Evolutionary conservation across 495 filamentous ascomycete species (phyloP), one percentile per base, ranked within the genome.

Genomic region (Xylaria bambusicola): DNA sequence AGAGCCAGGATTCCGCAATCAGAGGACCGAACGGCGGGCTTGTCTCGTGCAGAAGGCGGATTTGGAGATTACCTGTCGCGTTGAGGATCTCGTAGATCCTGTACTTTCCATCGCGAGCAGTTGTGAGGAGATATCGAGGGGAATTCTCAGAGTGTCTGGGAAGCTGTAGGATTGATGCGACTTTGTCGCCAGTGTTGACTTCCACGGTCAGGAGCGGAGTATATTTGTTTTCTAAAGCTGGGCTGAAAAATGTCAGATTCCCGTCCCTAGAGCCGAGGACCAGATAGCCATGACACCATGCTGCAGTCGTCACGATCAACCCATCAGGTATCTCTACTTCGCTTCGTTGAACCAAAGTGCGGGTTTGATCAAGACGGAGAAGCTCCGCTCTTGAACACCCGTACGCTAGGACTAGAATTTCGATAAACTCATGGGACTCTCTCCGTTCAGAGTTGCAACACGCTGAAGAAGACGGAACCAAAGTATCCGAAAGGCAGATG

Each of bases 41-140:
- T 20, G 73, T 72, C 59, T 80, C 78, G 61, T 80, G 75, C 6
- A 73, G 65, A 4, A 81, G 64, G n/a, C 55, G 52, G 9, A 75
- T 48, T 23, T 5, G 38, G 29, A 40, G 4, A 23, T n/a, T 31
- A 38, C n/a, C 21, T 33, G 9, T 26, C 31, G 15, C 21, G 18
- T 44, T 26, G 36, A 42, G 12, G 52, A 77, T 66, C 38, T 71
- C 72, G 66, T 82, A 82, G 45, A 93, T 78, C 29, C 86, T 82
- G 62, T 87, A 91, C 31, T 71, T 81, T 0, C 92, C 90, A 71
- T 96, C 88, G 41, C 93, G 82, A 29, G 86, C 88, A 27, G 87
- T 85, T 0, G 88, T 88, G 18, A 95, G 62, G 36, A 92, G 75
- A 41, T 75, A 82, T 31, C 31, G 62, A 2, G 56, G 15, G 26